Conservation (phyloP, 2,329 filamentous ascomycete species). For the Zelopaecilomyces penicillatus region DNA sequence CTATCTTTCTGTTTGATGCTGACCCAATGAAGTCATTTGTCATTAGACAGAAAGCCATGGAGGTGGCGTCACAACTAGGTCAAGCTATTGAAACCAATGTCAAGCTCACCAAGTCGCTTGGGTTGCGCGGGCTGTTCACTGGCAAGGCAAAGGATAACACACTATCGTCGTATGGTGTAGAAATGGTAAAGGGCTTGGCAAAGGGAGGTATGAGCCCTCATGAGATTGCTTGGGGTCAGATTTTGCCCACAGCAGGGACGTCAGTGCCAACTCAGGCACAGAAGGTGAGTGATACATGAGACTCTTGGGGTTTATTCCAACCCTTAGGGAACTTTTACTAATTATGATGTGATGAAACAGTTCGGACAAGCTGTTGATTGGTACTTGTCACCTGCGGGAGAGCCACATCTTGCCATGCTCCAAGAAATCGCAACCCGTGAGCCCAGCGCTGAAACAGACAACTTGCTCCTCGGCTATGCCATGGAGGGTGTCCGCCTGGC, state of each 20-base stretch:
- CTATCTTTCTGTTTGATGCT: conserved; percentile 53
- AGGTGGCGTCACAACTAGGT: conserved; percentile 51
- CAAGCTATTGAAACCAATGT: conserved; percentile 56
- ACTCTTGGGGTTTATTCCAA: neutral
- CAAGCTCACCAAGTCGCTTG: conserved; percentile 42
- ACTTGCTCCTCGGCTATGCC: conserved; percentile 58
- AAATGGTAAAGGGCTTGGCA: conserved; percentile 56
- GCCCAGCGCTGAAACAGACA: conserved; percentile 49
- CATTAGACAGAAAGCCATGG: conserved; percentile 48
- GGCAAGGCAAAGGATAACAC: conserved; percentile 42
- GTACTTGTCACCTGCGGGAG: conserved; percentile 53
- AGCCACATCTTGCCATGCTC: conserved; percentile 50
- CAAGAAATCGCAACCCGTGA: conserved; percentile 49
- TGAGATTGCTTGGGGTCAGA: conserved; percentile 63
- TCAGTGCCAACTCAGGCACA: conserved; percentile 65
- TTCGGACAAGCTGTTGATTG: conserved; percentile 68
- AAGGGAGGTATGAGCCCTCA: conserved; percentile 53
- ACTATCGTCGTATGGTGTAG: conserved; percentile 55
- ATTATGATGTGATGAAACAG: conserved; percentile 25
- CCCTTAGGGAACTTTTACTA: neutral
- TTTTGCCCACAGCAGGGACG: conserved; percentile 58
- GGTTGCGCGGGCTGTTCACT: conserved; percentile 40
- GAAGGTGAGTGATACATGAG: conserved; percentile 36
- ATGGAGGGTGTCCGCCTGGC: conserved; percentile 65
- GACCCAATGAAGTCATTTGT: conserved; percentile 61